Conservation (phyloP, 306 rosid genomes). For the Dalbergia cochinchinensis region DNA sequence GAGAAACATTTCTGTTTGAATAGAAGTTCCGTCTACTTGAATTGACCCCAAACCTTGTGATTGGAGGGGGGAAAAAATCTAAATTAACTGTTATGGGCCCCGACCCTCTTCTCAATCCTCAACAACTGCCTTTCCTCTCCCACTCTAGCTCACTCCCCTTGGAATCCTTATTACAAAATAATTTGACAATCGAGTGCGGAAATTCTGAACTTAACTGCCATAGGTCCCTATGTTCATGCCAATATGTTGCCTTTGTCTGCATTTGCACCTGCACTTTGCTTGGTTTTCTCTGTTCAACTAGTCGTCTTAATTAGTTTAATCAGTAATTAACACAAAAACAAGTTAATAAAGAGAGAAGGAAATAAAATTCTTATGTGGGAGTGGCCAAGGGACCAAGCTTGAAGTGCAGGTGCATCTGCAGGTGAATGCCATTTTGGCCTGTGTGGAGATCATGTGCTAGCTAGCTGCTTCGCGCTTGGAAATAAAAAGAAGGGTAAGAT, state of each 20-base stretch:
- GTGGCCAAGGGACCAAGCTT: slow-evolving; percentile 10
- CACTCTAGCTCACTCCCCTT: not conserved
- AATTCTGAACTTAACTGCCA: not conserved
- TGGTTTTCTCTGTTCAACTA: not conserved
- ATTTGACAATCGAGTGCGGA: not conserved
- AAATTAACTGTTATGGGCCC: too few species aligned
- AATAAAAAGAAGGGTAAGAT: too few species aligned
- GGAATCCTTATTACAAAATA: not conserved
- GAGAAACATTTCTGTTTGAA: too few species aligned
- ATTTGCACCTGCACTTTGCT: slow-evolving; percentile 84
- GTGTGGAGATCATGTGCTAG: too few species aligned
- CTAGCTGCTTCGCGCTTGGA: too few species aligned
- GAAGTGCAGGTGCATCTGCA: slow-evolving; percentile 73
- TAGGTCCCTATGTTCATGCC: slow-evolving; percentile 33
- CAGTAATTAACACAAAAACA: not conserved
- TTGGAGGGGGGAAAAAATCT: too few species aligned
- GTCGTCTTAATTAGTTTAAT: not conserved
- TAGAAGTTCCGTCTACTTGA: not conserved
- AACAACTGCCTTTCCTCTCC: not conserved
- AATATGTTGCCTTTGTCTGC: slow-evolving; percentile 66
- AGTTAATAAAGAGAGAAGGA: not conserved
- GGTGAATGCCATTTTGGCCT: slow-evolving; percentile 67
- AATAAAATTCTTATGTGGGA: not conserved
- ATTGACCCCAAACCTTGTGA: not conserved
- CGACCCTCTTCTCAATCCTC: not conserved